Evolutionary conservation across 495 filamentous ascomycete genomes (phyloP).

Genomic region (Neurospora africana): DNA sequence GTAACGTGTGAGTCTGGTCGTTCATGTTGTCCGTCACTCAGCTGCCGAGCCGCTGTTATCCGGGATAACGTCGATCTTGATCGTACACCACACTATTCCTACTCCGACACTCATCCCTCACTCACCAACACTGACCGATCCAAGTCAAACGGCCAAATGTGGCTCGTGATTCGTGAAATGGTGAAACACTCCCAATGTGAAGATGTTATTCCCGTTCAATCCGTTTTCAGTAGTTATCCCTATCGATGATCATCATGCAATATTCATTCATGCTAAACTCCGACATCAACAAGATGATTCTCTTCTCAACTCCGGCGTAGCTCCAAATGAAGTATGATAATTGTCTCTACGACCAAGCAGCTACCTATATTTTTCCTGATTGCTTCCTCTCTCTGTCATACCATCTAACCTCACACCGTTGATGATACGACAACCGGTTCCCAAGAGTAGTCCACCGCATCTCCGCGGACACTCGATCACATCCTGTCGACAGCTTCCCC

Average conservation of each 20-base stretch:
- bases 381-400: no score
- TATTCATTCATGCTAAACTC: neutral
- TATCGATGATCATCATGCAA: neutral
- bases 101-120: neutral
- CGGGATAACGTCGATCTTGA: neutral
- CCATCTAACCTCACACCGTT: no score
- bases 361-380: no score
- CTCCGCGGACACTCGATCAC: neutral
- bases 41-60: neutral
- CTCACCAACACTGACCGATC: neutral
- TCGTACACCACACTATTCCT: neutral
- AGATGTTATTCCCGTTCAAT: neutral
- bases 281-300: neutral
- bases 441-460: neutral
- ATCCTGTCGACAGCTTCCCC: neutral
- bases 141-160: neutral
- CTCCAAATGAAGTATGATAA: no score
- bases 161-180: neutral
- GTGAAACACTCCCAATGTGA: neutral
- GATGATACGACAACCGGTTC: no score
- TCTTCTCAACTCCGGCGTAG: neutral
- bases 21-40: neutral
- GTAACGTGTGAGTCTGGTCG: neutral
- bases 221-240: neutral
- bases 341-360: no score